A percentile compares a stretch with the other conserved stretches of the same genome.
Conservation (phyloP, 345 rosid genomes). For the Hevea brasiliensis region DNA sequence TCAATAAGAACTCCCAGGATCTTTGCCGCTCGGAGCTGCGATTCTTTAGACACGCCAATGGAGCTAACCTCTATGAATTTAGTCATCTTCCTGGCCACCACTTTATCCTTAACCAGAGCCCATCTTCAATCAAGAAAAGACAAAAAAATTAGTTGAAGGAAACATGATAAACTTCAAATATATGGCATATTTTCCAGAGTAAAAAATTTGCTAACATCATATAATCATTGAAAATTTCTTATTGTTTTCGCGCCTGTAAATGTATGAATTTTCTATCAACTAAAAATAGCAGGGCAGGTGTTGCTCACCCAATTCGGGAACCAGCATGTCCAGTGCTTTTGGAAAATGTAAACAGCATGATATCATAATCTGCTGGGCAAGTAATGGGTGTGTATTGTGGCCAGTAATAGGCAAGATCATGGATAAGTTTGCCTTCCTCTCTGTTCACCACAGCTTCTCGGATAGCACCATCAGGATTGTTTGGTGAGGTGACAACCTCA, state of each 20-base stretch:
- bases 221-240: too few species aligned
- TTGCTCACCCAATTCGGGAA: conserved; percentile 76
- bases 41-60: conserved; percentile 88
- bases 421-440: conserved; percentile 53
- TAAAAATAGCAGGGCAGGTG: neutral
- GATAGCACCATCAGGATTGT: conserved; percentile 78
- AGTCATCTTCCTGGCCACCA: conserved; percentile 65
- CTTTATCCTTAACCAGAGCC: conserved; percentile 74
- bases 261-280: neutral
- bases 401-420: conserved; percentile 94
- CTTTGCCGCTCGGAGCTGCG: conserved; percentile 79
- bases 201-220: too few species aligned
- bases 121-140: conserved; percentile 42
- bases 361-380: conserved; percentile 55
- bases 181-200: neutral
- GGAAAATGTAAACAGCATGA: conserved; percentile 89
- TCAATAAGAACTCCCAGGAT: conserved; percentile 51
- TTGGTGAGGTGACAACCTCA: conserved; percentile 74
- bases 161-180: neutral
- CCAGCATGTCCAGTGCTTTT: conserved; percentile 95
- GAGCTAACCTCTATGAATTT: conserved; percentile 53
- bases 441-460: conserved; percentile 68
- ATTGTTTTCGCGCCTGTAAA: neutral
- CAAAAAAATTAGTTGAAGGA: neutral
- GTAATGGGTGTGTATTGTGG: conserved; percentile 83